Conservation (phyloP, 345 rosid species). For the Garcia nutans region DNA sequence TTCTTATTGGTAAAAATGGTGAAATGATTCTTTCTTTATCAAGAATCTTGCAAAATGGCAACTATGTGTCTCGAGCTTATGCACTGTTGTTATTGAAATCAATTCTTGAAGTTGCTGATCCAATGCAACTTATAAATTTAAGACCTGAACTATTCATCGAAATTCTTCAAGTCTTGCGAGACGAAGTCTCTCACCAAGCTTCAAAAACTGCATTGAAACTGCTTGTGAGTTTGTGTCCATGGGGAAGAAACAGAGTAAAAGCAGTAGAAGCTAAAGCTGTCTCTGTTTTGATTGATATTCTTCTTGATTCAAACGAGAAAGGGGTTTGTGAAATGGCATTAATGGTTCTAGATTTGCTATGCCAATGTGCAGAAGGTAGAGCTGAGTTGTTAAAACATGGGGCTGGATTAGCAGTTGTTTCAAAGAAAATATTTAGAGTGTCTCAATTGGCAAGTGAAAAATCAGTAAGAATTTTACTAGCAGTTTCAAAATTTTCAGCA, state of each 20-base stretch:
- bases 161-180: slow-evolving; percentile 35
- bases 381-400: slow-evolving; percentile 37
- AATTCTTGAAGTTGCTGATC: slow-evolving; percentile 46
- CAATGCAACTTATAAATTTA: slow-evolving; percentile 34
- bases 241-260: slow-evolving; percentile 65
- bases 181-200: slow-evolving; percentile 50
- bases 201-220: slow-evolving; percentile 47
- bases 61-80: slow-evolving; percentile 44
- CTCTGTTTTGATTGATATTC: slow-evolving; percentile 39
- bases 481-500: slow-evolving; percentile 36
- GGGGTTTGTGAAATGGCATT: slow-evolving; percentile 44
- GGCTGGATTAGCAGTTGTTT: slow-evolving; percentile 41
- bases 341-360: slow-evolving; percentile 35
- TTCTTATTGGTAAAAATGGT: slow-evolving; percentile 43
- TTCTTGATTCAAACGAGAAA: slow-evolving; percentile 40
- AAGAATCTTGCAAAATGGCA: slow-evolving; percentile 26
- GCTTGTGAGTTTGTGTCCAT: slow-evolving; percentile 39
- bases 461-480: slow-evolving; percentile 41
- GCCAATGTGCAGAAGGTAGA: slow-evolving; percentile 49
- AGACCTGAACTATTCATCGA: slow-evolving; percentile 38
- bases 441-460: slow-evolving; percentile 41
- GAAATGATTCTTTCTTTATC: slow-evolving; percentile 42
- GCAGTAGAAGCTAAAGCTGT: slow-evolving; percentile 46
- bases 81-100: slow-evolving; percentile 39
- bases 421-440: slow-evolving; percentile 46